phyloP scores from a whole-genome alignment of 2,329 filamentous ascomycete species.

The Diplodia scrobiculata region DNA sequence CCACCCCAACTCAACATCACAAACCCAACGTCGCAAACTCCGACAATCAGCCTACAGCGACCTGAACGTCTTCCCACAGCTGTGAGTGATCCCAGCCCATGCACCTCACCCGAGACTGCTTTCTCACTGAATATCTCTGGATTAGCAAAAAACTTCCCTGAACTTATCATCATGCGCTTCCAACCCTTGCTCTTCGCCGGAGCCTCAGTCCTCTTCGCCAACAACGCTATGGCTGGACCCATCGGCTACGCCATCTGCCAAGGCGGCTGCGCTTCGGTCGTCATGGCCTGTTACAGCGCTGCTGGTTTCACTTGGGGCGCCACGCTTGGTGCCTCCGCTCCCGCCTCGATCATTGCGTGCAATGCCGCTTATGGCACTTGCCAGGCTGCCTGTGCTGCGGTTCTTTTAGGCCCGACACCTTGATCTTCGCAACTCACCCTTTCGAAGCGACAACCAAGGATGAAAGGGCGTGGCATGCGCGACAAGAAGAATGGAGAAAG shows the following conservation, averaged over 20 bases:
- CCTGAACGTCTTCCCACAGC: neutral
- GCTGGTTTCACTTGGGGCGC: conserved; percentile 51
- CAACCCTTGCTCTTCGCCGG: neutral
- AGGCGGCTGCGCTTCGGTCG: conserved; percentile 50
- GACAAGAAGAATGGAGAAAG: neutral
- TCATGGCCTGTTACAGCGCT: conserved; percentile 52
- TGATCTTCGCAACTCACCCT: conserved; percentile 31
- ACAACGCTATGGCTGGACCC: conserved; percentile 38
- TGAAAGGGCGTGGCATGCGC: neutral
- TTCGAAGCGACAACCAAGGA: neutral
- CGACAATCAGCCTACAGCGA: neutral
- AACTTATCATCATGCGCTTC: neutral
- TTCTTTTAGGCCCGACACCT: conserved; percentile 41
- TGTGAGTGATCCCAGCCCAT: neutral
- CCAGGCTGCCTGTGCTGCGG: conserved; percentile 49
- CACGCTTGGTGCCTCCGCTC: conserved; percentile 44
- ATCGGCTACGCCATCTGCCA: conserved; percentile 52
- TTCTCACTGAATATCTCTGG: neutral
- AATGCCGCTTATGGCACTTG: conserved; percentile 52
- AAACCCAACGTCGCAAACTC: no score
- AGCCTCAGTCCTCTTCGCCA: neutral
- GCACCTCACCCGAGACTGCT: fast-evolving
- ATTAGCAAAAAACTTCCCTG: neutral
- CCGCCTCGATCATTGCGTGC: conserved; percentile 49
- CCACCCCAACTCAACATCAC: neutral